These are phyloP conservation scores for Naganishia antarctica DNA, from an alignment of 768 basidiomycete genomes.

Conservation along the genomic window DNA sequence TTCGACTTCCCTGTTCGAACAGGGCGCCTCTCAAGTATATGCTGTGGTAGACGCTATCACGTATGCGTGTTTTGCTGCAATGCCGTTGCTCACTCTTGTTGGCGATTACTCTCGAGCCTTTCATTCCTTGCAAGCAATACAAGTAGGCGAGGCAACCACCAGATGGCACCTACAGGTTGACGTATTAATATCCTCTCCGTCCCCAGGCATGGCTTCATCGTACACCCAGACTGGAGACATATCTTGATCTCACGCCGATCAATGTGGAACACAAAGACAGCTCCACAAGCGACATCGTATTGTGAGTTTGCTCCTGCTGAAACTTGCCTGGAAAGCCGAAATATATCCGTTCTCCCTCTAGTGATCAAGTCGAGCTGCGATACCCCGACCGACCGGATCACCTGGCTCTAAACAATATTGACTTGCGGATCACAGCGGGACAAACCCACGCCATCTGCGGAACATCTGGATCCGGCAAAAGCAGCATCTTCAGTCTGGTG, in stretches of 20 bases:
- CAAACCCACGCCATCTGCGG: constrained; percentile 46
- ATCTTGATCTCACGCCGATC: constrained; percentile 22
- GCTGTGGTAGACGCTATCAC: not conserved
- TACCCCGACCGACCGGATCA: constrained; percentile 37
- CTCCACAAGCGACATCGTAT: not conserved
- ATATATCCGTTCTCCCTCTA: no score
- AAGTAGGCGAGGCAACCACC: not conserved
- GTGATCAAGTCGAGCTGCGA: constrained; percentile 34
- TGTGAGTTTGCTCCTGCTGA: not conserved
- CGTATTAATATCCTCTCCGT: not conserved
- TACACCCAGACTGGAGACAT: constrained; percentile 26
- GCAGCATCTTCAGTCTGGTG: constrained; percentile 41
- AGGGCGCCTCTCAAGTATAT: not conserved
- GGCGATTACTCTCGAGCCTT: constrained; percentile 2
- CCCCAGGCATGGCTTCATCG: constrained; percentile 1
- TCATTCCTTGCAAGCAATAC: not conserved
- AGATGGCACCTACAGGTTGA: not conserved
- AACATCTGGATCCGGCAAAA: constrained; percentile 38
- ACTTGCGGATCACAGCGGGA: constrained; percentile 35
- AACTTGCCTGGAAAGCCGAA: no score
- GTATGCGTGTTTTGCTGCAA: not conserved
- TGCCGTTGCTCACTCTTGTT: not conserved
- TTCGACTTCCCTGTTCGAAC: no score
- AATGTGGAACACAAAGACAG: not conserved
- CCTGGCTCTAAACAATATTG: constrained; percentile 32